Conservation (phyloP, 139 green algal genomes). For the Coelastrella sp. region DNA sequence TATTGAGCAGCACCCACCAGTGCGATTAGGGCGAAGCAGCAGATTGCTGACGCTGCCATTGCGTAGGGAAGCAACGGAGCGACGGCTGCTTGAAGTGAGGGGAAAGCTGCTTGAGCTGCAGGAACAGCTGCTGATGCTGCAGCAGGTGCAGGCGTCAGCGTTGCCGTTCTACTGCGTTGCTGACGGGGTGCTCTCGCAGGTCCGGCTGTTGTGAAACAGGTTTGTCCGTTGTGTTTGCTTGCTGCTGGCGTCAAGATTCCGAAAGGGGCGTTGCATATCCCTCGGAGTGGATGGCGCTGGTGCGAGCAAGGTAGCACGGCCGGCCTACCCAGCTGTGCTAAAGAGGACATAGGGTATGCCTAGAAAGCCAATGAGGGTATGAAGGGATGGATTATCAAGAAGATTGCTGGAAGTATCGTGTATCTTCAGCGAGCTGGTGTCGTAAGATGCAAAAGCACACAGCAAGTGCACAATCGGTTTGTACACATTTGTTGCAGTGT, state of each 20-base stretch:
- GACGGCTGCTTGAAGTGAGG: background rate
- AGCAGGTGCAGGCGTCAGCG: background rate
- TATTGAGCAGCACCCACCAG: background rate
- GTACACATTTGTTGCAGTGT: no score
- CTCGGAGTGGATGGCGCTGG: background rate
- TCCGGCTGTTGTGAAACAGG: no score
- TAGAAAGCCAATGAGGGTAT: background rate
- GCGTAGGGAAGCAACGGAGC: conserved; percentile 17
- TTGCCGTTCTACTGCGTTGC: background rate
- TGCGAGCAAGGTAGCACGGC: no score
- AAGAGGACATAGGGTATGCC: background rate
- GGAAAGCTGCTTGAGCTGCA: conserved; percentile 16
- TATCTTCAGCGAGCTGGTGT: background rate
- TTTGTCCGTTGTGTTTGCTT: no score
- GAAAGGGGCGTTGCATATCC: background rate
- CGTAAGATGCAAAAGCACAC: background rate
- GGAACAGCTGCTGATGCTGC: background rate
- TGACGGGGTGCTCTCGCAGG: background rate
- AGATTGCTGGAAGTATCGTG: background rate
- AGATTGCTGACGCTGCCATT: conserved; percentile 27
- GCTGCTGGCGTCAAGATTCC: no score
- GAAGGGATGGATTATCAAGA: no score
- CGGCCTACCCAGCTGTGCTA: background rate
- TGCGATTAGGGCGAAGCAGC: background rate
- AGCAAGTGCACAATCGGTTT: no score